phyloP scores from a whole-genome alignment of 352 stramenopile genomes.

The Phytopythium montanum region DNA sequence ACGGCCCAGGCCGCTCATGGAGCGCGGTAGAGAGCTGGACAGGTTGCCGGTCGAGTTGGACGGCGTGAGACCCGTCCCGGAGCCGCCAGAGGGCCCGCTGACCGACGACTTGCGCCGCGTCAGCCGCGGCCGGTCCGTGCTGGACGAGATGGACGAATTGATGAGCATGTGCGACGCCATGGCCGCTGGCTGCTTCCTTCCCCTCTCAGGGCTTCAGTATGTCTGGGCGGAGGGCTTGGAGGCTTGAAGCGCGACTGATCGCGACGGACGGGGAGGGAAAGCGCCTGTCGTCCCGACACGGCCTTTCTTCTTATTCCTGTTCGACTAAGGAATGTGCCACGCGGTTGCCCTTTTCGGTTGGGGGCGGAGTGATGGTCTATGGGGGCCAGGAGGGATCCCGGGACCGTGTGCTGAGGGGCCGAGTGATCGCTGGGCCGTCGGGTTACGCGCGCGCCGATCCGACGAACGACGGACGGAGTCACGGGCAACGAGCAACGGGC shows the following conservation, averaged over 20 bases:
- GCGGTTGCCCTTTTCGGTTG: background rate
- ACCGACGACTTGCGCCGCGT: conserved; percentile 51
- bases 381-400: background rate
- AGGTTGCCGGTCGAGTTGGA: conserved; percentile 13
- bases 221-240: too few species aligned
- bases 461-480: too few species aligned
- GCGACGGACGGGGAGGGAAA: background rate
- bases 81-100: conserved; percentile 16
- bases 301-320: background rate
- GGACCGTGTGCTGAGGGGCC: background rate
- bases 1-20: conserved; percentile 20
- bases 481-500: background rate
- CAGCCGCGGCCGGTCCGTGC: conserved; percentile 17
- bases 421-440: background rate
- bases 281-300: background rate
- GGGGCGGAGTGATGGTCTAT: background rate
- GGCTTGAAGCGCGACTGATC: background rate
- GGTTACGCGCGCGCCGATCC: background rate
- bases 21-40: conserved; percentile 11
- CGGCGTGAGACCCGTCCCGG: conserved; percentile 10
- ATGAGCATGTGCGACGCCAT: conserved; percentile 73
- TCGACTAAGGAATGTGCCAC: background rate
- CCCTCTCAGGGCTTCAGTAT: background rate
- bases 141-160: conserved; percentile 41
- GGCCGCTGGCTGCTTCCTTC: background rate